phyloP scores from a whole-genome alignment of 352 stramenopile species.

The Hyaloperonospora arabidopsidis region DNA sequence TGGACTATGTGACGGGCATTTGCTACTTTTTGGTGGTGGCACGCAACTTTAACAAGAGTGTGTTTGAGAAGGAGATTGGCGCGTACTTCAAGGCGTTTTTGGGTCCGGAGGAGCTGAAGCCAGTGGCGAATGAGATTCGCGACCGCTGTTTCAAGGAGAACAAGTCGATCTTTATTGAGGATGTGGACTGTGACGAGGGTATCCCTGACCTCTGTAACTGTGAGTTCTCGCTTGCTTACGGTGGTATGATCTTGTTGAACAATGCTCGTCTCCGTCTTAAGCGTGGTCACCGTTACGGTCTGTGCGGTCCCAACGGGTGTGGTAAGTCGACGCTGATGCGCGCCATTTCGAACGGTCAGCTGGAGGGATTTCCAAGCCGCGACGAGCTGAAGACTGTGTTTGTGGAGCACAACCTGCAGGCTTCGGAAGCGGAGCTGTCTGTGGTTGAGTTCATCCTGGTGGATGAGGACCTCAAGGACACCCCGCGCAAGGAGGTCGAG shows the following conservation, averaged over 20 bases:
- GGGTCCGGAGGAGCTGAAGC: slow-evolving; percentile 50
- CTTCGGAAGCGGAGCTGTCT: slow-evolving; percentile 74
- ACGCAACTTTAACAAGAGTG: slow-evolving; percentile 90
- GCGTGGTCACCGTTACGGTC: slow-evolving; percentile 89
- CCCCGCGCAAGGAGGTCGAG: slow-evolving; percentile 83
- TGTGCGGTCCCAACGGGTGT: slow-evolving; percentile 89
- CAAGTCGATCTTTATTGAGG: slow-evolving; percentile 89
- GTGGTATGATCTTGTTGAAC: slow-evolving; percentile 89
- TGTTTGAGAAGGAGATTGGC: slow-evolving; percentile 89
- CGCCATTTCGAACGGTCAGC: slow-evolving; percentile 91
- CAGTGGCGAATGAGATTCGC: slow-evolving; percentile 62
- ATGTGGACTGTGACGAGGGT: slow-evolving; percentile 95
- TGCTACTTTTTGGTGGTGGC: slow-evolving; percentile 84
- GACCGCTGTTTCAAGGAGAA: slow-evolving; percentile 87
- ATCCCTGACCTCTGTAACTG: slow-evolving; percentile 98
- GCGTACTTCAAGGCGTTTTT: slow-evolving; percentile 87
- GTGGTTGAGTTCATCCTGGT: slow-evolving; percentile 80
- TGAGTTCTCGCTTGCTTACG: slow-evolving; percentile 96
- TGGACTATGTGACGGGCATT: slow-evolving; percentile 85
- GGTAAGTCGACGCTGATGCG: slow-evolving; percentile 96
- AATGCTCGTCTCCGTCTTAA: slow-evolving; percentile 87
- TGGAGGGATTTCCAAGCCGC: slow-evolving; percentile 93
- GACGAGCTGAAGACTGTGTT: slow-evolving; percentile 94
- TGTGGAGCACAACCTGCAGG: slow-evolving; percentile 95
- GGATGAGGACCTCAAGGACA: slow-evolving; percentile 87